phyloP scores from a whole-genome alignment of 805 yeast species.

The Kockiozyma suomiensis region DNA sequence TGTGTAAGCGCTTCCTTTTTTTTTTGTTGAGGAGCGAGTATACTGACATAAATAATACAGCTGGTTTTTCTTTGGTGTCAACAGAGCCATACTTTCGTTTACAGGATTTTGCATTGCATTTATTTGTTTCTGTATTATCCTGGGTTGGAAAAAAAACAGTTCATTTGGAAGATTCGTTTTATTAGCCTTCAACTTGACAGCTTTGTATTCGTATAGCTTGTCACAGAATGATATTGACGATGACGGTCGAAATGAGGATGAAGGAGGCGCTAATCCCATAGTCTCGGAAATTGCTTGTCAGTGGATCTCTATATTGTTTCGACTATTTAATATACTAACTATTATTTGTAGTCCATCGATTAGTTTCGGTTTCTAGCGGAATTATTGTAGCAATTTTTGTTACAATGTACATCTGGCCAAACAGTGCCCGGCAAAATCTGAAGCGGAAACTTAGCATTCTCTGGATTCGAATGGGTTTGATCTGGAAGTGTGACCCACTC shows the following conservation, averaged over 20 bases:
- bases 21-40: conserved; percentile 52
- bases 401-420: conserved; percentile 58
- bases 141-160: conserved; percentile 62
- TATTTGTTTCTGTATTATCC: conserved; percentile 56
- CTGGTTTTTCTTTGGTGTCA: conserved; percentile 63
- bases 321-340: not conserved
- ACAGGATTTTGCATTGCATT: conserved; percentile 48
- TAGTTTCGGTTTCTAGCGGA: conserved; percentile 70
- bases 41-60: conserved; percentile 5
- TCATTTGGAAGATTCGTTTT: conserved; percentile 57
- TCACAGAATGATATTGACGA: conserved; percentile 55
- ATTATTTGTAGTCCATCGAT: conserved; percentile 55
- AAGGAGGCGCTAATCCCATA: conserved; percentile 70
- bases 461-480: conserved; percentile 79
- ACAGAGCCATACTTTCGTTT: conserved; percentile 56
- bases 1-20: not conserved
- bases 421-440: conserved; percentile 70
- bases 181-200: conserved; percentile 76
- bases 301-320: not conserved
- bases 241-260: conserved; percentile 57
- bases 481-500: conserved; percentile 79
- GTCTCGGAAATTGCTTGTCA: conserved; percentile 65
- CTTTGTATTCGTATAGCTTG: conserved; percentile 72
- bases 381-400: conserved; percentile 74
- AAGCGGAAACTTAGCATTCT: conserved; percentile 65